Conservation (phyloP, 129 eudicot species). For the Flaveria robusta region DNA sequence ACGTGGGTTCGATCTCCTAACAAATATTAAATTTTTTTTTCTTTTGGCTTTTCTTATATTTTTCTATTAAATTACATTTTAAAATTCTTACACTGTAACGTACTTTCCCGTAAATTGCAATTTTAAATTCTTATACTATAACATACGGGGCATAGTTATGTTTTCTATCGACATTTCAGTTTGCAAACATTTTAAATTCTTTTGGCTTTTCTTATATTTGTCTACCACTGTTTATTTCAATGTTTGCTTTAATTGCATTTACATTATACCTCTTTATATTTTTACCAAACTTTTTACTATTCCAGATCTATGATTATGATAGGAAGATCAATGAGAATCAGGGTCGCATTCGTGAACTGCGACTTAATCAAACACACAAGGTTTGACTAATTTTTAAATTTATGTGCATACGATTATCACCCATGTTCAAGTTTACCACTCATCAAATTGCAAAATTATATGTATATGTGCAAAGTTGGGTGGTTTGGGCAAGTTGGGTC, state of each 20-base stretch:
- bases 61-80: no score
- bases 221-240: slow-evolving; percentile 4
- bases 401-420: not conserved
- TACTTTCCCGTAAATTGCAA: no score
- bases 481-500: not conserved
- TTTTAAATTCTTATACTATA: no score
- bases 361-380: slow-evolving; percentile 66
- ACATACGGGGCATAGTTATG: no score
- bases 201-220: no score
- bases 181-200: no score
- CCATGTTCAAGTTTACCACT: slow-evolving; percentile 2
- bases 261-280: not conserved
- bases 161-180: no score
- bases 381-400: slow-evolving; percentile 29
- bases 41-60: no score
- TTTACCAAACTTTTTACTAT: slow-evolving; percentile 7
- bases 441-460: not conserved
- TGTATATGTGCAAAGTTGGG: slow-evolving; percentile 4
- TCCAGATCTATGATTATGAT: slow-evolving; percentile 57
- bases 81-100: no score
- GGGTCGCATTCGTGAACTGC: slow-evolving; percentile 49
- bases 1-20: no score
- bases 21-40: no score
- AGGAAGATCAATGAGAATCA: slow-evolving; percentile 44
- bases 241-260: slow-evolving; percentile 24